A percentile compares a stretch with the other conserved stretches of the same genome.
These are phyloP conservation scores for Candida anutae DNA, from an alignment of 1,139 yeast species.

Conservation along the genomic window DNA sequence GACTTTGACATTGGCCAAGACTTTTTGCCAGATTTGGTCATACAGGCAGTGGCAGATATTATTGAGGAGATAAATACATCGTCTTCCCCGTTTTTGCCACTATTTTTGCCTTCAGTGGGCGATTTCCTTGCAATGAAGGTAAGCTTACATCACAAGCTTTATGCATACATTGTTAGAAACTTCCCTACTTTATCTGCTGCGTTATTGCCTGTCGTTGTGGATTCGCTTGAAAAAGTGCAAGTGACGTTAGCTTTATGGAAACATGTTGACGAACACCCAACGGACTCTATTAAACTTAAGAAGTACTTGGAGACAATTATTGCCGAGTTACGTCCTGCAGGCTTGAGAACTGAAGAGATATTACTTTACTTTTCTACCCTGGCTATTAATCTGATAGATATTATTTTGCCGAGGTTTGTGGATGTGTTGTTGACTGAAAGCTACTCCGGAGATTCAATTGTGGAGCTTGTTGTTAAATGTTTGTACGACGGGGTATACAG, in stretches of 20 bases:
- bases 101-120: constrained; percentile 18
- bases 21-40: constrained; percentile 29
- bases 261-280: constrained; percentile 16
- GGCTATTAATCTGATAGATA: constrained; percentile 26
- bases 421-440: constrained; percentile 13
- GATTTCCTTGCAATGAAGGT: constrained; percentile 20
- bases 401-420: constrained; percentile 27
- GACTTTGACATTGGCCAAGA: constrained; percentile 44
- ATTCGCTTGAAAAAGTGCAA: constrained; percentile 49
- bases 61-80: constrained; percentile 50
- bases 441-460: constrained; percentile 16
- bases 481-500: constrained; percentile 36
- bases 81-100: constrained; percentile 35
- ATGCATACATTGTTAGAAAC: constrained; percentile 39
- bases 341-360: constrained; percentile 9
- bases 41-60: constrained; percentile 42
- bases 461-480: constrained; percentile 27
- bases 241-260: constrained; percentile 48
- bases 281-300: constrained; percentile 6
- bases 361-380: constrained; percentile 22
- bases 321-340: constrained; percentile 3
- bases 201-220: constrained; percentile 29
- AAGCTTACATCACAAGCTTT: constrained; percentile 28
- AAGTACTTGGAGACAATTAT: constrained; percentile 11
- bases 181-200: constrained; percentile 29